Percentiles rank a stretch among this genome's conserved stretches.
phyloP scores from a whole-genome alignment of 495 filamentous ascomycete genomes.

The Aspergillus baeticus region DNA sequence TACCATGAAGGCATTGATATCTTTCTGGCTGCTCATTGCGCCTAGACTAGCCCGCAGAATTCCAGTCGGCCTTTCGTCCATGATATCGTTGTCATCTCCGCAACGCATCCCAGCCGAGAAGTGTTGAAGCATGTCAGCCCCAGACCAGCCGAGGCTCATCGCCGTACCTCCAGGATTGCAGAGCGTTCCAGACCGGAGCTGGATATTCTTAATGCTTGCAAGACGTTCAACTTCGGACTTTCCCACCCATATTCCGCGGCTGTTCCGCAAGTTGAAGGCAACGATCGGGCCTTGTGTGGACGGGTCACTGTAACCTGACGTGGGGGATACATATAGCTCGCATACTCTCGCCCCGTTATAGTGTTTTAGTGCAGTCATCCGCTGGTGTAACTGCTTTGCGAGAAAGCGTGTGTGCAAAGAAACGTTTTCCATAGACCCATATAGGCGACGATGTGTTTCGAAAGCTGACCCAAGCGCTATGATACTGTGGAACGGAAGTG shows the following conservation, averaged over 20 bases:
- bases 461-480: constrained; percentile 75
- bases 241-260: constrained; percentile 68
- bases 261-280: constrained; percentile 76
- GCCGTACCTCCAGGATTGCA: constrained; percentile 92
- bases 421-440: constrained; percentile 65
- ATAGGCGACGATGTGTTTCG: constrained; percentile 65
- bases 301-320: constrained; percentile 38
- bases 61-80: constrained; percentile 81
- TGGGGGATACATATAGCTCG: constrained; percentile 56
- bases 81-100: constrained; percentile 75
- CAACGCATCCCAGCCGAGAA: constrained; percentile 79
- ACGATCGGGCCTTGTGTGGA: constrained; percentile 72
- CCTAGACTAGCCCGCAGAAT: constrained; percentile 83
- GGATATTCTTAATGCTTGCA: constrained; percentile 72
- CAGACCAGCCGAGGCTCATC: constrained; percentile 60
- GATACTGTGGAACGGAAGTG: constrained; percentile 84
- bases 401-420: constrained; percentile 74
- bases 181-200: constrained; percentile 79
- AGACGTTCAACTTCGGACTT: constrained; percentile 84
- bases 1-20: constrained; percentile 65
- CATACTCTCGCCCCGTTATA: constrained; percentile 66
- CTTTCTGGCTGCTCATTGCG: constrained; percentile 79
- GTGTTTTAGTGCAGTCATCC: constrained; percentile 61
- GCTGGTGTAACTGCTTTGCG: constrained; percentile 54
- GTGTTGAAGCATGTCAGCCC: constrained; percentile 77